Base-by-base conservation (phyloP, 2,329 filamentous ascomycete genomes). In the Penicillium sclerotiorum region DNA sequence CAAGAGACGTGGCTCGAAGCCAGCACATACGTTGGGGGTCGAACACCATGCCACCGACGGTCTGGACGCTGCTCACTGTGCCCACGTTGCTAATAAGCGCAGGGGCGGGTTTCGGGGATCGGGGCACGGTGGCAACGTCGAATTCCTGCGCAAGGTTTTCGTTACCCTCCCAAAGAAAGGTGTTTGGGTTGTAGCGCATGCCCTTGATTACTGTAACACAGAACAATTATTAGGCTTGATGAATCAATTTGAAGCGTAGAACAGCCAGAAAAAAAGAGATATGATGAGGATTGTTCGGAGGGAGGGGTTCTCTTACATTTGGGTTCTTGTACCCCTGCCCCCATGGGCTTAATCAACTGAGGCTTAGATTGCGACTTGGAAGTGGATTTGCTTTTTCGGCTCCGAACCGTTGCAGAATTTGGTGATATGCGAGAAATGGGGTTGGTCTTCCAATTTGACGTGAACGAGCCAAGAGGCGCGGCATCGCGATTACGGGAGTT, bases 11-110 rank as follows among this genome's bases (percentile, higher is more conserved):
- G 53, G 94, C 78, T 71, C 96, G 96, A 49, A 97, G 80, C 94
- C 94, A 99, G 69, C 91, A 95, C 93, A 99, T 97, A 61, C 90
- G 90, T 55, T 90, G 87, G 3, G 94, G 94, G 66, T 99, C 94
- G 68, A 97, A 99, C 8, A 97, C 88, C 94, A 99, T 99, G 60
- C 91, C 90, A n/a, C 91, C 89, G 50, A 96, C 91, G 28, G 96
- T 88, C 72, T 96, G 92, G 12, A 96, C 88, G 54, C 90, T 92
- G 64, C 93, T 89, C 53, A 87, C 86, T 4, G 86, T 81, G 47
- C 88, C 89, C 58, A 96, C 89, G 58, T 96, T 94, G 40, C 91
- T 91, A 63, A 99, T 99, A 15, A 99, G 80, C 5, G 93, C 91
- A 27, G 72, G 70, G 52, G 76, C 66, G 35, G 69, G 71, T 58